Evolutionary conservation across 208 protist species (phyloP).

Genomic region (Acanthamoeba triangularis): DNA sequence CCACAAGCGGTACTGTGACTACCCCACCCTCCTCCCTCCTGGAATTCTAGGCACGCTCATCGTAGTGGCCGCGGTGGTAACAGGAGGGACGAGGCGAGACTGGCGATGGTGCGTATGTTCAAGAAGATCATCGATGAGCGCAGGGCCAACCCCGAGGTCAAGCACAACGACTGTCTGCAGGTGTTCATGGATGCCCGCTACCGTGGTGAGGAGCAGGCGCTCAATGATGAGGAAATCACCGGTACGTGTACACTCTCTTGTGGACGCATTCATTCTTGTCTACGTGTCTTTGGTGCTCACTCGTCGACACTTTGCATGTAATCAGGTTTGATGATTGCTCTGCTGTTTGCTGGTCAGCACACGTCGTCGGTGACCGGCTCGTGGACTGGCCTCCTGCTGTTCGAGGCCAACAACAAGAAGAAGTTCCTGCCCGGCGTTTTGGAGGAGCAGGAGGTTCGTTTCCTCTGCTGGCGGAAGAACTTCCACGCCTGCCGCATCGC

Average conservation of each 20-base stretch:
- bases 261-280: background rate
- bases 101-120: conserved; percentile 93
- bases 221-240: conserved; percentile 95
- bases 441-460: conserved; percentile 63
- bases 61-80: too few relatives aligned
- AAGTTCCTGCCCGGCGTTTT: conserved; percentile 71
- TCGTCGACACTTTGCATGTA: too few relatives aligned
- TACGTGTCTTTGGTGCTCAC: background rate
- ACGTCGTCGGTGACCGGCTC: conserved; percentile 95
- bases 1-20: background rate
- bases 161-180: conserved; percentile 87
- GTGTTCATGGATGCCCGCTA: conserved; percentile 94
- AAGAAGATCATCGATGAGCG: conserved; percentile 93
- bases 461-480: too few relatives aligned
- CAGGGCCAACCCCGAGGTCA: conserved; percentile 72
- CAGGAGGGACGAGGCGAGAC: conserved; percentile 92
- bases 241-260: conserved; percentile 85
- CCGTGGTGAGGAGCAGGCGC: conserved; percentile 92
- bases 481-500: too few relatives aligned
- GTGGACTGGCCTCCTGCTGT: conserved; percentile 93
- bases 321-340: conserved; percentile 91
- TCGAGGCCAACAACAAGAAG: conserved; percentile 70
- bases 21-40: conserved; percentile 63
- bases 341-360: conserved; percentile 96
- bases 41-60: too few relatives aligned